A percentile compares a stretch with the other conserved stretches of the same genome.
These are phyloP conservation scores for Pseudogymnoascus sp. DNA, from an alignment of 2,329 filamentous ascomycete species.

Conservation along the genomic window DNA sequence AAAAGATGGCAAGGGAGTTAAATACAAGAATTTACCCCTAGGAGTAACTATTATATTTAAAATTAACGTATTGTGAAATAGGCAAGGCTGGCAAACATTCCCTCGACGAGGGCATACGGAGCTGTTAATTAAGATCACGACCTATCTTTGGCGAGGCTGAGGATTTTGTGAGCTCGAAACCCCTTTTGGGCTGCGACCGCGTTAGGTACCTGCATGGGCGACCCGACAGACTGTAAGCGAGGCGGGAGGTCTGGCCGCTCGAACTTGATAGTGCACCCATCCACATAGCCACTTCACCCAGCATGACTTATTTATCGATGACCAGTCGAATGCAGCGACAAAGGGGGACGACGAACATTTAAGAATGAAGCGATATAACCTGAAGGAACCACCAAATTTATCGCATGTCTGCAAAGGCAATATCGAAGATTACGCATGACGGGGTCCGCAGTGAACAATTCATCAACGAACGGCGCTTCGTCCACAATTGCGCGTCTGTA, in stretches of 20 bases:
- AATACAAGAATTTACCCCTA: background rate
- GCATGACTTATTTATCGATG: slow-evolving; percentile 1
- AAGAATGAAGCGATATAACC: background rate
- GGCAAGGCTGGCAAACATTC: background rate
- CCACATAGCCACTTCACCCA: slow-evolving; percentile 3
- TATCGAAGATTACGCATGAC: background rate
- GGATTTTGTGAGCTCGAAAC: background rate
- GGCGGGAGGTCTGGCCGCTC: slow-evolving; percentile 5
- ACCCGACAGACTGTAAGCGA: slow-evolving; percentile 8
- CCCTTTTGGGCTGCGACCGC: slow-evolving; percentile 1
- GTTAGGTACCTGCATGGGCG: slow-evolving; percentile 7
- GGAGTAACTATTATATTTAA: background rate
- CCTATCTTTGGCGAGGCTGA: slow-evolving; percentile 3
- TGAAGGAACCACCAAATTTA: background rate
- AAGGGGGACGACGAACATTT: background rate
- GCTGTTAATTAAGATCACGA: background rate
- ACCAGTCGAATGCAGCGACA: slow-evolving; percentile 3
- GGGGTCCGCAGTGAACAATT: background rate
- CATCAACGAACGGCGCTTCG: slow-evolving; percentile 8
- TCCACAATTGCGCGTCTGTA: slow-evolving; percentile 7
- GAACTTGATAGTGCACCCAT: background rate
- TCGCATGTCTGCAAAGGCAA: background rate
- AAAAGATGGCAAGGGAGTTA: background rate
- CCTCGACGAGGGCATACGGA: background rate
- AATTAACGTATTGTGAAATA: background rate